Percentiles rank a stretch among this genome's conserved stretches.
Conservation (phyloP, 2,329 filamentous ascomycete genomes). For the Dactylella cylindrospora region DNA sequence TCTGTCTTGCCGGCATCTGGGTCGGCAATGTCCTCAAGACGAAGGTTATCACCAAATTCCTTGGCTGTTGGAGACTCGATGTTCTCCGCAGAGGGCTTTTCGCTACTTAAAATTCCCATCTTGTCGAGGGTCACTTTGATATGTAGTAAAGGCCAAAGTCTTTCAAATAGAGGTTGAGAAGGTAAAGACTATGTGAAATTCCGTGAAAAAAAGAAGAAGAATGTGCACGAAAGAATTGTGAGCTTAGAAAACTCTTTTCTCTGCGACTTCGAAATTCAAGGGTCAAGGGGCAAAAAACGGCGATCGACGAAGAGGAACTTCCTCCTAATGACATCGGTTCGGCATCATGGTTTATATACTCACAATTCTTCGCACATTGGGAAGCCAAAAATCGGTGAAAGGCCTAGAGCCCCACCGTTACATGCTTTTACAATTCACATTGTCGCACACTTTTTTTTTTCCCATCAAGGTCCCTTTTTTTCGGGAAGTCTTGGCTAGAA, state of each 20-base stretch:
- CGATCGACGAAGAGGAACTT: slow-evolving; percentile 11
- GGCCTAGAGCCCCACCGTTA: slow-evolving; percentile 14
- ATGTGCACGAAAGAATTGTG: background rate
- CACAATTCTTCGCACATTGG: background rate
- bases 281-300: slow-evolving; percentile 2
- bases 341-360: slow-evolving; percentile 26
- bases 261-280: no score
- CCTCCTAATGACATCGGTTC: no score
- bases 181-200: no score
- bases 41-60: slow-evolving; percentile 14
- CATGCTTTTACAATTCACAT: slow-evolving; percentile 10
- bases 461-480: slow-evolving; percentile 14
- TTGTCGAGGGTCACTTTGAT: no score
- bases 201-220: slow-evolving; percentile 3
- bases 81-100: slow-evolving; percentile 27
- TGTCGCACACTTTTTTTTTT: slow-evolving; percentile 27
- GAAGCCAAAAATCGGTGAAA: no score
- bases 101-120: no score
- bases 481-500: slow-evolving; percentile 3
- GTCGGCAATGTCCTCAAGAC: slow-evolving; percentile 51
- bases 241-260: background rate
- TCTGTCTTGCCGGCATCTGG: slow-evolving; percentile 67
- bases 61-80: slow-evolving; percentile 22
- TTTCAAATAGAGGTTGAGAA: no score
- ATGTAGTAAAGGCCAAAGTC: no score